Base-by-base conservation (phyloP, 2,329 filamentous ascomycete genomes). In the Elsinoe necatrix region DNA sequence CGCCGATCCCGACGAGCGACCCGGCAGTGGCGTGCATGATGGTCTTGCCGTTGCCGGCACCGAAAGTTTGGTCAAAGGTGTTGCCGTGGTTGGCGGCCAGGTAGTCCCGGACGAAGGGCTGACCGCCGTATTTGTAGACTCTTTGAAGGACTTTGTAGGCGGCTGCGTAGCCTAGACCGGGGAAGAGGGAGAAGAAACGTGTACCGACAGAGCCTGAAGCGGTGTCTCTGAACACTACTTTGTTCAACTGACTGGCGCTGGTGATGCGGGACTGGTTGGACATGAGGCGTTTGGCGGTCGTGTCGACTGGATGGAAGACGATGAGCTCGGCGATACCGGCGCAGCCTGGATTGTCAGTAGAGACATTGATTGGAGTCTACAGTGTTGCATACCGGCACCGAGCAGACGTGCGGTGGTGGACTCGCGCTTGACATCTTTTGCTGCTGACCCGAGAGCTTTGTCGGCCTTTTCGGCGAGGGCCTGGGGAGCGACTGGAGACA, bases 251-350 rank as follows among this genome's bases (percentile, higher is more conserved):
- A 57, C 80, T 69, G 25, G 75, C 65, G 54, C 75, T 79, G 57
- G 74, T 69, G 64, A 88, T 81, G 79, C 83, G 64, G 35, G 61
- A 34, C 72, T 95, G 86, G 75, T 98, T 96, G 83, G 90, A 96
- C 93, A 98, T 98, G 74, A 98, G 83, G 65, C 93, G 89, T 80
- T 98, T 98, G 62, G 93, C 92, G 67, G 95, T 96, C 52, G 93
- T 98, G 75, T 98, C 93, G 72, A 98, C 89, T 62, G 89, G 89
- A 71, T 95, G 89, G 79, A 96, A 96, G 72, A 96, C 83, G 68
- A 89, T 83, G 68, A 96, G 79, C 75, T 96, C 92, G 66, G 91
- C 86, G 72, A 96, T 92, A 77, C 91, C 91, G 69, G 91, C 90
- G 69, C 85, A 89, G 68, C 91, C 91, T 96, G 66, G 35, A 61